A percentile compares a stretch with the other conserved stretches of the same genome.
phyloP scores from a whole-genome alignment of 164 flowering plant genomes.

The Kingdonia uniflora region DNA sequence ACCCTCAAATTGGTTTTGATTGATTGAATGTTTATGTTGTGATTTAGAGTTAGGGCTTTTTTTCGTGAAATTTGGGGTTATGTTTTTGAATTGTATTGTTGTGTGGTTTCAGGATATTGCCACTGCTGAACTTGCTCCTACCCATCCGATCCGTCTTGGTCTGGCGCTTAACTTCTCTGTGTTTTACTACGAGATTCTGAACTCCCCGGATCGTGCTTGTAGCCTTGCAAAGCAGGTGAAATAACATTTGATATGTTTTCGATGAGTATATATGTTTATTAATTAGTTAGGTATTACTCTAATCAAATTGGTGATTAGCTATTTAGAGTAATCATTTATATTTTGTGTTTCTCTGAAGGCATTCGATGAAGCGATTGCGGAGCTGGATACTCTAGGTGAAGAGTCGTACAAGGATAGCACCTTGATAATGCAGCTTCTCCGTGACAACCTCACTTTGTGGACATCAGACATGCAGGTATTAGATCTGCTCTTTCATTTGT shows the following conservation, averaged over 20 bases:
- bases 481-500: constrained; percentile 2
- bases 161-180: constrained; percentile 88
- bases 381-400: constrained; percentile 79
- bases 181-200: constrained; percentile 81
- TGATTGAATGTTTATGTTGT: background rate
- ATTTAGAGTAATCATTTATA: background rate
- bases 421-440: constrained; percentile 85
- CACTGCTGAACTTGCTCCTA: constrained; percentile 59
- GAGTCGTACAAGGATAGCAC: constrained; percentile 90
- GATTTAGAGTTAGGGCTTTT: constrained; percentile 2
- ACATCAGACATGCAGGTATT: constrained; percentile 83
- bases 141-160: constrained; percentile 84
- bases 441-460: constrained; percentile 85
- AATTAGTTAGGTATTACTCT: background rate
- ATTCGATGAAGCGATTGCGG: constrained; percentile 77
- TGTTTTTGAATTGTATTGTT: constrained; percentile 1
- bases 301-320: too few species aligned
- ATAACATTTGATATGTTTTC: background rate
- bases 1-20: too few species aligned
- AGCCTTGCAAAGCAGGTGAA: constrained; percentile 66
- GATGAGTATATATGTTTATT: background rate
- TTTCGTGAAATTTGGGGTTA: background rate
- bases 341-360: constrained; percentile 38
- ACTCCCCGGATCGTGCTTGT: constrained; percentile 87
- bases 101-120: constrained; percentile 62